Evolutionary conservation across 768 basidiomycete genomes (phyloP), one percentile per base, ranked within the genome.

Genomic region (Rhizopogon salebrosus): DNA sequence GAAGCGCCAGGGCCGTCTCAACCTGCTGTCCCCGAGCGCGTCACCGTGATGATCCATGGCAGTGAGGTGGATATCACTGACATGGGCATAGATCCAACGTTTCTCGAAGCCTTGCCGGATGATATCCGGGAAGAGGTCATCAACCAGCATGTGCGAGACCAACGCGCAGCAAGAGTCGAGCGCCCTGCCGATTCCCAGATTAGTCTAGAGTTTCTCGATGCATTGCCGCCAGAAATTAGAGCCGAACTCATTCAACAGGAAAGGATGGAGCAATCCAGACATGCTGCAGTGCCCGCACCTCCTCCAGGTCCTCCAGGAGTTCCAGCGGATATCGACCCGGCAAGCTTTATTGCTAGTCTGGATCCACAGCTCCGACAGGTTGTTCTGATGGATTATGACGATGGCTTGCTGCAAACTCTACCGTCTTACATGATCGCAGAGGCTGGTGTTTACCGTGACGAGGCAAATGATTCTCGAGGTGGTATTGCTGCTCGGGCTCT

Each of bases 71-170:
- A 99, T 64, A 99, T 99, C 65, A 99, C 97, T 2, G 94, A 98
- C 61, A 95, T 94, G 35, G 97, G 97, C 4, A 98, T 99, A 63
- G 97, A 99, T 66, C 92, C 95, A 2, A 94, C 92, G 5, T 99
- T 99, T 80, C 75, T 99, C 53, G 94, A 98, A 71, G 97, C 97
- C 23, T 73, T 99, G 8, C 97, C 97, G 0, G 97, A 99, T 64
- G 95, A 98, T 59, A 98, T 99, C 88, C 84, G 97, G 48, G 95
- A 97, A 65, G 97, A 99, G 64, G 93, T 99, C 34, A 78, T 99
- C 49, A 94, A 95, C 62, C 97, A 99, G 64, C 95, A 99, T 64
- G 85, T 98, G 60, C 86, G 94, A 8, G 97, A 98, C 60, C 91
- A 87, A 55, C 85, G 87, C 37, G 84, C 89, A 10, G 84, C 92